Evolutionary conservation across 805 yeast genomes (phyloP).

Genomic region (Metschnikowia kofuensis): DNA sequence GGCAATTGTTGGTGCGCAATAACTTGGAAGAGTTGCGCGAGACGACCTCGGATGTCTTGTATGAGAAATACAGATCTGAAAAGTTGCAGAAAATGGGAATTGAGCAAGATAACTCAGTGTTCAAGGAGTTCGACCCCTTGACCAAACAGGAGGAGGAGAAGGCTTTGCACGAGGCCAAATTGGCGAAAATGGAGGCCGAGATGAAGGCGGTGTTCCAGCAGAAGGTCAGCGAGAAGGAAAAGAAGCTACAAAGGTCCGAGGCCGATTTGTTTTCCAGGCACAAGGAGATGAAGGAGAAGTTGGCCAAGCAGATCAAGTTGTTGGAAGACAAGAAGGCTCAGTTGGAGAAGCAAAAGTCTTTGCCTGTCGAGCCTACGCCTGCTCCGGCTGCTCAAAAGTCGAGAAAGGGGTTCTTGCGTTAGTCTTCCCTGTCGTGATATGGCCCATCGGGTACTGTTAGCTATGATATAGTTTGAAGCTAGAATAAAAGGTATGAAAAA

Average conservation of each 20-base stretch:
- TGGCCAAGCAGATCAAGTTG: constrained; percentile 81
- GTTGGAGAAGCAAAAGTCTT: constrained; percentile 59
- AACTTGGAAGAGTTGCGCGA: constrained; percentile 94
- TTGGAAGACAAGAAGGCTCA: constrained; percentile 88
- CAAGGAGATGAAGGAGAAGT: constrained; percentile 94
- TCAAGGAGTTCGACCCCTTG: constrained; percentile 91
- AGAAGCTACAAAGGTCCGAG: constrained; percentile 93
- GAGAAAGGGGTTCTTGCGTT: constrained; percentile 81
- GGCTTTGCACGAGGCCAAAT: constrained; percentile 86
- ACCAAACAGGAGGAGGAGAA: constrained; percentile 92
- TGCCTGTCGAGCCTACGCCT: constrained; percentile 49
- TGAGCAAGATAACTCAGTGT: constrained; percentile 89
- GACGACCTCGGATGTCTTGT: constrained; percentile 67
- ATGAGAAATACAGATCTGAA: constrained; percentile 85
- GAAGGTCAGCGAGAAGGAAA: constrained; percentile 94
- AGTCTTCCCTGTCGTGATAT: constrained; percentile 3
- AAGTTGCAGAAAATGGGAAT: constrained; percentile 82
- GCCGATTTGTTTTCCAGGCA: constrained; percentile 94
- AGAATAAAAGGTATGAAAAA: neutral
- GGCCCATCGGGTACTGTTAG: neutral
- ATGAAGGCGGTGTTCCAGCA: constrained; percentile 96
- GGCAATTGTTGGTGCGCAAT: constrained; percentile 84
- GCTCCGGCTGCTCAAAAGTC: constrained; percentile 47
- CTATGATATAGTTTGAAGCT: neutral
- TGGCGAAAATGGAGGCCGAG: constrained; percentile 91